Conservation (phyloP, 352 stramenopile genomes). For the Globisporangium solare region DNA sequence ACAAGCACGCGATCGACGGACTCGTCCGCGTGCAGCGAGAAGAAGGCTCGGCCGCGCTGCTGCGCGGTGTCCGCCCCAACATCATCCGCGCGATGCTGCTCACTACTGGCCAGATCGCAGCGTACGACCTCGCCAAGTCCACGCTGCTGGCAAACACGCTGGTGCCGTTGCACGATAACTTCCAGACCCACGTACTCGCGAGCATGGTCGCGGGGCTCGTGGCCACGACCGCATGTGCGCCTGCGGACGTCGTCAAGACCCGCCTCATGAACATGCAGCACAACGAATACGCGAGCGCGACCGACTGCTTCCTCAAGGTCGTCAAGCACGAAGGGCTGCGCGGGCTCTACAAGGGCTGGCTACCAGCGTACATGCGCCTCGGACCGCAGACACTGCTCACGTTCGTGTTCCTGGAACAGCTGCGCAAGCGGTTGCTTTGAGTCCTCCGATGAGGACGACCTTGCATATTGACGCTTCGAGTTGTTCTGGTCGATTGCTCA, state of each 20-base stretch:
- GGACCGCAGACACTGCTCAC: conserved; percentile 79
- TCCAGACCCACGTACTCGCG: conserved; percentile 65
- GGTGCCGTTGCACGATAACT: conserved; percentile 47
- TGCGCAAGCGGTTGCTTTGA: conserved; percentile 65
- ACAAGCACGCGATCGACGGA: conserved; percentile 76
- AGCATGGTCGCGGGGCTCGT: conserved; percentile 80
- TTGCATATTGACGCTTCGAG: too few species aligned
- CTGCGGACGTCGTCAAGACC: conserved; percentile 79
- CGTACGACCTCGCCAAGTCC: conserved; percentile 76
- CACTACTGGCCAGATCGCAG: conserved; percentile 76
- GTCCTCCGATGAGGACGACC: neutral
- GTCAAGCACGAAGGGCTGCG: conserved; percentile 67
- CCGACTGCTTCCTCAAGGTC: conserved; percentile 80
- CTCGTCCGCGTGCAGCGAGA: conserved; percentile 59
- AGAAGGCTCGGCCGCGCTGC: conserved; percentile 52
- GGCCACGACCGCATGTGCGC: conserved; percentile 71
- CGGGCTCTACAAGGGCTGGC: conserved; percentile 82
- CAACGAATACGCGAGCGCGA: conserved; percentile 72
- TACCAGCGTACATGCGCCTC: conserved; percentile 79
- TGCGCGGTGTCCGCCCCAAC: conserved; percentile 75
- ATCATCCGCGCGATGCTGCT: conserved; percentile 84
- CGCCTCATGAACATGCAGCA: conserved; percentile 83
- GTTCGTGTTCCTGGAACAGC: conserved; percentile 84
- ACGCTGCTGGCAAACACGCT: conserved; percentile 44
- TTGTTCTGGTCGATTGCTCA: too few species aligned